A percentile compares a stretch with the other conserved stretches of the same genome.
phyloP scores from a whole-genome alignment of 106 monocot species.

The Dioscorea alata region DNA sequence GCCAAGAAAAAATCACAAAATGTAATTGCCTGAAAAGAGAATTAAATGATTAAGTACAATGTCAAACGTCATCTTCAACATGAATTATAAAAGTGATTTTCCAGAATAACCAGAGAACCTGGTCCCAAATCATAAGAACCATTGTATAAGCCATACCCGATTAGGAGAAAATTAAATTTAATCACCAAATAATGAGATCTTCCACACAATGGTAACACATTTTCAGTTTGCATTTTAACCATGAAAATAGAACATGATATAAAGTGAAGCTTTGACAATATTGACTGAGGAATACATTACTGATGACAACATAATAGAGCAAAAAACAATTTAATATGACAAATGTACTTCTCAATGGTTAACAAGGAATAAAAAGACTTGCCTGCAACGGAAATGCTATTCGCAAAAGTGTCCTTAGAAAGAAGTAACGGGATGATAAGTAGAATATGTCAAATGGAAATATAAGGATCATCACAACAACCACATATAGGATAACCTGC shows the following conservation, averaged over 20 bases:
- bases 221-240: too few species aligned
- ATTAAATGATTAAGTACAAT: background rate
- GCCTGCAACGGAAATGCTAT: constrained; percentile 83
- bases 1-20: constrained; percentile 97
- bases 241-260: too few species aligned
- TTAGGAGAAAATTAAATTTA: too few species aligned
- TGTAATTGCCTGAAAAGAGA: constrained; percentile 58
- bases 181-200: too few species aligned
- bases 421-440: constrained; percentile 84
- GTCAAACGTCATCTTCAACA: background rate
- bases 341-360: too few species aligned
- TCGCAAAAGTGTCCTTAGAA: constrained; percentile 77
- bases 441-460: constrained; percentile 95
- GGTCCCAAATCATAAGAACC: too few species aligned
- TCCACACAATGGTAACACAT: too few species aligned
- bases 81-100: background rate
- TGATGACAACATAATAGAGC: too few species aligned
- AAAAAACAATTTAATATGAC: too few species aligned
- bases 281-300: too few species aligned
- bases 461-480: constrained; percentile 64
- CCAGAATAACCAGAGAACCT: background rate
- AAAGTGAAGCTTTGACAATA: too few species aligned
- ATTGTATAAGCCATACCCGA: too few species aligned
- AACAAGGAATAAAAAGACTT: constrained; percentile 15
- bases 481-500: constrained; percentile 84